A percentile compares a stretch with the other conserved stretches of the same genome.
phyloP scores from a whole-genome alignment of 2,329 filamentous ascomycete species.

The Chrysosporium keratinophilum region DNA sequence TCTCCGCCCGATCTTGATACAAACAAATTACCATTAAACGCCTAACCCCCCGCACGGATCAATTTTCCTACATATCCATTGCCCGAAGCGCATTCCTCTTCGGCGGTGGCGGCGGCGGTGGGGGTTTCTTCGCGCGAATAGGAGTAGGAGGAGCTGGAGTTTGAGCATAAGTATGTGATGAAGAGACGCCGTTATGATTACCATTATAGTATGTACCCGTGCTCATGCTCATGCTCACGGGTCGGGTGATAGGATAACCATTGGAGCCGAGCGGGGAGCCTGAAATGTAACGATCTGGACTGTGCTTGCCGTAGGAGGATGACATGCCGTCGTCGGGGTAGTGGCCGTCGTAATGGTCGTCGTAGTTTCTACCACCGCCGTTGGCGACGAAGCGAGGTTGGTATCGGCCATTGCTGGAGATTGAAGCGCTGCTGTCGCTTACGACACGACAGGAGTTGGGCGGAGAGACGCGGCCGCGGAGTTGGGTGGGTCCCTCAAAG shows the following conservation, averaged over 20 bases:
- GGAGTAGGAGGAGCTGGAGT: constrained; percentile 54
- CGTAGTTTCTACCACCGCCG: constrained; percentile 27
- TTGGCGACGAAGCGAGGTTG: constrained; percentile 31
- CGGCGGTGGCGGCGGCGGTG: constrained; percentile 54
- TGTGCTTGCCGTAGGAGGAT: constrained; percentile 37
- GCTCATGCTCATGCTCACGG: constrained; percentile 35
- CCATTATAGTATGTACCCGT: neutral
- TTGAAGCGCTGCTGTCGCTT: constrained; percentile 46
- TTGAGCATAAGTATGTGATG: neutral
- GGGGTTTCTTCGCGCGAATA: constrained; percentile 54
- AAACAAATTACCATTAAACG: neutral
- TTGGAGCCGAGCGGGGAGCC: constrained; percentile 47
- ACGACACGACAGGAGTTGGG: constrained; percentile 38
- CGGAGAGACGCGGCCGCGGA: constrained; percentile 45
- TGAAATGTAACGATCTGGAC: constrained; percentile 41
- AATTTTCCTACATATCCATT: constrained; percentile 11
- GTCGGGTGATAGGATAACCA: constrained; percentile 35
- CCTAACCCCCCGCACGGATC: no score
- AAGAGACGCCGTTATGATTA: constrained; percentile 27
- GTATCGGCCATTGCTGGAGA: constrained; percentile 40
- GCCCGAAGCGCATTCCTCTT: constrained; percentile 41
- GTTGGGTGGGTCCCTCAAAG: constrained; percentile 48
- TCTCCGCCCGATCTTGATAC: no score
- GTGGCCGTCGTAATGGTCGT: constrained; percentile 35
- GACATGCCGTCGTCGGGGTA: constrained; percentile 39